phyloP scores from a whole-genome alignment of 1,284 basidiomycete species.

The Sporisorium iseilematis-ciliati region DNA sequence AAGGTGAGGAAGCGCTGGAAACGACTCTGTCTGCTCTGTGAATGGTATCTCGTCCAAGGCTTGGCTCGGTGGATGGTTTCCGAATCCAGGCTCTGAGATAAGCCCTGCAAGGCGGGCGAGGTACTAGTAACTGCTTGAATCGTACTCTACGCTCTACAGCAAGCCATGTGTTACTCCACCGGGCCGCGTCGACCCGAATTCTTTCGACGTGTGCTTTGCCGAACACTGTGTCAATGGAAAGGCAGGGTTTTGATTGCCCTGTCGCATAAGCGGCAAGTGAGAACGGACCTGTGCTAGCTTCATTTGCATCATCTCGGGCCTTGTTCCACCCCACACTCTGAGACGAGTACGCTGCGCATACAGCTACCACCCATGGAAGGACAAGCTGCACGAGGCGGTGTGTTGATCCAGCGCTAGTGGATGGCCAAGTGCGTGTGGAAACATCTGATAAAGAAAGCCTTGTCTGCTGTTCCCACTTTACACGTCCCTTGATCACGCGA shows the following conservation, averaged over 20 bases:
- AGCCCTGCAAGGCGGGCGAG: slow-evolving; percentile 2
- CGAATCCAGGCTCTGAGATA: slow-evolving; percentile 2
- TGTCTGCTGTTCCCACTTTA: too few species aligned
- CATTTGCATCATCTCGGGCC: too few species aligned
- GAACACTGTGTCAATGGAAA: slow-evolving; percentile 1
- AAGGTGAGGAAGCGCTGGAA: slow-evolving; percentile 5
- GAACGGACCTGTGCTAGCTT: slow-evolving; percentile 5
- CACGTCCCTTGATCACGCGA: too few species aligned
- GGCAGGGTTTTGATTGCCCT: background rate
- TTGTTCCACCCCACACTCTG: too few species aligned
- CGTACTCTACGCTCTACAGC: slow-evolving; percentile 7
- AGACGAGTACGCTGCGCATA: too few species aligned
- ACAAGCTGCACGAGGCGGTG: too few species aligned
- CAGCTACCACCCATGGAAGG: too few species aligned
- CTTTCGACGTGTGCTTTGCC: slow-evolving; percentile 3
- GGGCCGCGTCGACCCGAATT: slow-evolving; percentile 4
- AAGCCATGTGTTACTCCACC: too few species aligned
- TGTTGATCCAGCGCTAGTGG: too few species aligned
- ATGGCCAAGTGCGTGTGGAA: too few species aligned
- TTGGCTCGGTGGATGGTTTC: slow-evolving; percentile 6
- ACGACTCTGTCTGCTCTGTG: slow-evolving; percentile 3
- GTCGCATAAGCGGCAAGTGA: slow-evolving; percentile 7
- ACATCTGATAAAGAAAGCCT: too few species aligned
- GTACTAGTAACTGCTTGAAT: slow-evolving; percentile 5
- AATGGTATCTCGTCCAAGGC: slow-evolving; percentile 3